Conservation (phyloP, 1,284 basidiomycete species). For the Fomitopsis schrenkii region DNA sequence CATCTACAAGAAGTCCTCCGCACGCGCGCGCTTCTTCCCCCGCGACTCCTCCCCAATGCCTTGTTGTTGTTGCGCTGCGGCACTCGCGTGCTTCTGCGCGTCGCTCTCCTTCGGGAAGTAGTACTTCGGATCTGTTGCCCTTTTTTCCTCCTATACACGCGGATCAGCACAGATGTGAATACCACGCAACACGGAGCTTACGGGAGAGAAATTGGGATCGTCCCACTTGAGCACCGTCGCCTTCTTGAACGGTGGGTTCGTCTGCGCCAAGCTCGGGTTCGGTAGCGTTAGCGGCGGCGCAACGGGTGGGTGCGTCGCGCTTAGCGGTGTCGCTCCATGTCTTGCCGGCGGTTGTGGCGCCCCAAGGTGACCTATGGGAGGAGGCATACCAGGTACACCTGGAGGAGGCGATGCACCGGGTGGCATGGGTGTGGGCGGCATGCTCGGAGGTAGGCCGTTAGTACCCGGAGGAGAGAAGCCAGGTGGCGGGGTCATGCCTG, state of each 20-base stretch:
- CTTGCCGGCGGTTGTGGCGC: slow-evolving; percentile 2
- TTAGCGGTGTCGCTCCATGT: neutral
- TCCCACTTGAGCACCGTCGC: slow-evolving; percentile 70
- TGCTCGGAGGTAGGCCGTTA: slow-evolving; percentile 13
- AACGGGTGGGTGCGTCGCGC: slow-evolving; percentile 7
- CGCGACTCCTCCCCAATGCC: slow-evolving; percentile 50
- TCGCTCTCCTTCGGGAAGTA: slow-evolving; percentile 47
- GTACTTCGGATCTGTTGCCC: slow-evolving; percentile 74
- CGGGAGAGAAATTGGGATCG: slow-evolving; percentile 75
- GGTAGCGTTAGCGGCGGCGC: slow-evolving; percentile 44
- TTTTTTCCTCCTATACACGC: slow-evolving; percentile 67
- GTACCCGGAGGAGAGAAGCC: slow-evolving; percentile 16
- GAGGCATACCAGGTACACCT: slow-evolving; percentile 4
- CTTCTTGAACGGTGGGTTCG: slow-evolving; percentile 73
- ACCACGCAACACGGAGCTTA: slow-evolving; percentile 31
- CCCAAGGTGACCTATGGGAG: slow-evolving; percentile 8
- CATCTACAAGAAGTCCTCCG: slow-evolving; percentile 68
- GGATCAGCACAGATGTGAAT: neutral
- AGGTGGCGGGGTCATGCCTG: slow-evolving; percentile 20
- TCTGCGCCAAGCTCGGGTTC: slow-evolving; percentile 54
- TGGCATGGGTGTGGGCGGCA: slow-evolving; percentile 16
- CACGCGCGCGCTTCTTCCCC: slow-evolving; percentile 74
- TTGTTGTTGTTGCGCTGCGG: slow-evolving; percentile 6
- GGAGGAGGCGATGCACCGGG: slow-evolving; percentile 14
- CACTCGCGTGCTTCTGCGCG: slow-evolving; percentile 25